These are phyloP conservation scores for Atractiella rhizophila DNA, from an alignment of 768 basidiomycete genomes.

Conservation along the genomic window DNA sequence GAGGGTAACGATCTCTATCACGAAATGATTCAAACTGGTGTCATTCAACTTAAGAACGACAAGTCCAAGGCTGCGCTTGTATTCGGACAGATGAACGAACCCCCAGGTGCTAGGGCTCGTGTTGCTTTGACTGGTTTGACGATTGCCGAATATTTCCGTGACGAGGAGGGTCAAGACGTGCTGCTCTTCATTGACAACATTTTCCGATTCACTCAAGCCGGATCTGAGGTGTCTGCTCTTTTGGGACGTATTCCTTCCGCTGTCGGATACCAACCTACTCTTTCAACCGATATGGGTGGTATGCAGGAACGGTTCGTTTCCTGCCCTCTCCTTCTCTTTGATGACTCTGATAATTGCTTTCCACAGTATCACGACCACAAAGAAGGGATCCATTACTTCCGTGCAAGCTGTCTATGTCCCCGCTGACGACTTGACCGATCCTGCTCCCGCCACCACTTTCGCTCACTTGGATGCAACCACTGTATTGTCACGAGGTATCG, in stretches of 20 bases:
- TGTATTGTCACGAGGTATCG: conserved; percentile 95
- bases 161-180: conserved; percentile 99
- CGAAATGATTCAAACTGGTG: conserved; percentile 99
- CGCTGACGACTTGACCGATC: conserved; percentile 99
- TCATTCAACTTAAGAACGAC: conserved; percentile 98
- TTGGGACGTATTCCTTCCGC: conserved; percentile 99
- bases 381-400: conserved; percentile 99
- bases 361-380: conserved; percentile 53
- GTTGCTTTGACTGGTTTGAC: conserved; percentile 97
- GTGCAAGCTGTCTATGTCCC: conserved; percentile 99
- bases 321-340: background rate
- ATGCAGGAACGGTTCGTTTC: conserved; percentile 89
- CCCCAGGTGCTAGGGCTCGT: conserved; percentile 99
- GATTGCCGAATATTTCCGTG: conserved; percentile 99
- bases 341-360: background rate
- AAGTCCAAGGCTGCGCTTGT: conserved; percentile 95
- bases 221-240: conserved; percentile 98
- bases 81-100: conserved; percentile 99
- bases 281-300: conserved; percentile 99
- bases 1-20: conserved; percentile 99
- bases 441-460: conserved; percentile 96
- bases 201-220: conserved; percentile 99
- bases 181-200: conserved; percentile 99
- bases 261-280: conserved; percentile 99
- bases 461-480: conserved; percentile 99